Percentiles rank a stretch among this genome's conserved stretches.
These are phyloP conservation scores for Raffaelea ambrosiae DNA, from an alignment of 2,329 filamentous ascomycete genomes.

Conservation along the genomic window DNA sequence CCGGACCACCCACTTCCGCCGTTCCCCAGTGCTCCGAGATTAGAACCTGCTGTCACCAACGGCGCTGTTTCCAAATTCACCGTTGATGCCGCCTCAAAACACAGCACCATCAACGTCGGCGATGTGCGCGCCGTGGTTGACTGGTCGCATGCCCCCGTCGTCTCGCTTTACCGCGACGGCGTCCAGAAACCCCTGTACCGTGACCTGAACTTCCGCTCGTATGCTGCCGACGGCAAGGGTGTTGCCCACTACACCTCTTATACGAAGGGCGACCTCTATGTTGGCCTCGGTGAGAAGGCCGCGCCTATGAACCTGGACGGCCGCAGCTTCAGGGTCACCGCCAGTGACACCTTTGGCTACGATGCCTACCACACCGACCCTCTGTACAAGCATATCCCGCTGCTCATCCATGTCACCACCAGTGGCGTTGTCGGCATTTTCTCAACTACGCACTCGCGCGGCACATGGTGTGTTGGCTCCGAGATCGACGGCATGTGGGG, in stretches of 20 bases:
- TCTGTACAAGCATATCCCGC: slow-evolving; percentile 67
- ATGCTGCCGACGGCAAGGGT: slow-evolving; percentile 48
- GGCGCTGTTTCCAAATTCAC: slow-evolving; percentile 25
- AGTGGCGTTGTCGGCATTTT: slow-evolving; percentile 58
- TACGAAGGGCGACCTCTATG: slow-evolving; percentile 50
- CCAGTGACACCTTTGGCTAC: slow-evolving; percentile 66
- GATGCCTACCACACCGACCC: slow-evolving; percentile 63
- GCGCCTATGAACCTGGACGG: slow-evolving; percentile 65
- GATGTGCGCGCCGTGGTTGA: slow-evolving; percentile 46
- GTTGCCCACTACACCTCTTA: slow-evolving; percentile 53
- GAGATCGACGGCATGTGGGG: slow-evolving; percentile 73
- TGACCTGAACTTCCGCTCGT: slow-evolving; percentile 59
- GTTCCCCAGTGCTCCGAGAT: slow-evolving; percentile 48
- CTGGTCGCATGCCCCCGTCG: slow-evolving; percentile 48
- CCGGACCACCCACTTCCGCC: slow-evolving; percentile 54
- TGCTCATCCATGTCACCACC: slow-evolving; percentile 60
- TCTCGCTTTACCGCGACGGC: slow-evolving; percentile 45
- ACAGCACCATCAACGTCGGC: slow-evolving; percentile 35
- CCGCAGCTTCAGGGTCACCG: slow-evolving; percentile 56
- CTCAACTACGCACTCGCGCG: slow-evolving; percentile 56
- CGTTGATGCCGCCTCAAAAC: slow-evolving; percentile 22
- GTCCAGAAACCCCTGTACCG: slow-evolving; percentile 45
- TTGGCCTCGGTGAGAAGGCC: slow-evolving; percentile 64
- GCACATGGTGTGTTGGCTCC: slow-evolving; percentile 57
- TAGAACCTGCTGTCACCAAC: neutral